phyloP scores from a whole-genome alignment of 371 early-diverging fungal species.

The Mortierella sp. region DNA sequence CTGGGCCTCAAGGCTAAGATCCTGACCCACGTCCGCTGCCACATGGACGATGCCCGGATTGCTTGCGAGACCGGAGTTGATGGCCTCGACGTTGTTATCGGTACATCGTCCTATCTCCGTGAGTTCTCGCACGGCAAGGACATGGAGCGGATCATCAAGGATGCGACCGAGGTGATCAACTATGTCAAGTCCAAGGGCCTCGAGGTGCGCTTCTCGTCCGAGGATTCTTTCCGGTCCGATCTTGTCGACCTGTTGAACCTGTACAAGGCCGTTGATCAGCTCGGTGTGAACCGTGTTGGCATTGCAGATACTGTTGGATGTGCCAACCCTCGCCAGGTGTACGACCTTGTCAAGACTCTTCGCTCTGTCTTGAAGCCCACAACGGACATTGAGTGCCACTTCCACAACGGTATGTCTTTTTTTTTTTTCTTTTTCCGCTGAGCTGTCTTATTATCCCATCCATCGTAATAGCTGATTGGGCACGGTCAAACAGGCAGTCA shows the following conservation, averaged over 20 bases:
- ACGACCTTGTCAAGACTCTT: constrained; percentile 94
- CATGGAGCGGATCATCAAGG: constrained; percentile 94
- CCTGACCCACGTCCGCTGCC: constrained; percentile 95
- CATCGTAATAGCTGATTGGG: constrained; percentile 20
- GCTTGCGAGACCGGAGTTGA: constrained; percentile 97
- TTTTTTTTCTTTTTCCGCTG: background rate
- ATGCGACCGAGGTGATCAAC: constrained; percentile 94
- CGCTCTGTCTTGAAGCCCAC: constrained; percentile 87
- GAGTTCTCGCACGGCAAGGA: constrained; percentile 98
- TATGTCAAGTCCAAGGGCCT: constrained; percentile 95
- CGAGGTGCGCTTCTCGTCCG: constrained; percentile 97
- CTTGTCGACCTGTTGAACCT: constrained; percentile 94
- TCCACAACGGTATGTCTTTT: constrained; percentile 81
- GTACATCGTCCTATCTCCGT: constrained; percentile 81
- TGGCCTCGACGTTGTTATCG: constrained; percentile 97
- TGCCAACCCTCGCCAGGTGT: constrained; percentile 97
- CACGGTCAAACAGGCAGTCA: constrained; percentile 17
- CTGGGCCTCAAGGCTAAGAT: constrained; percentile 97
- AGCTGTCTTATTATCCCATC: background rate
- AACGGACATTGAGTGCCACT: constrained; percentile 98
- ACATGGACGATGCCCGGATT: constrained; percentile 96
- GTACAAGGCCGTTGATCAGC: constrained; percentile 93
- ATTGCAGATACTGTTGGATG: constrained; percentile 99
- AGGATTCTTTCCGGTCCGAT: constrained; percentile 97
- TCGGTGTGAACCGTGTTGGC: constrained; percentile 97